These are phyloP conservation scores for Cercospora sp. DNA, from an alignment of 2,329 filamentous ascomycete genomes.

Conservation along the genomic window DNA sequence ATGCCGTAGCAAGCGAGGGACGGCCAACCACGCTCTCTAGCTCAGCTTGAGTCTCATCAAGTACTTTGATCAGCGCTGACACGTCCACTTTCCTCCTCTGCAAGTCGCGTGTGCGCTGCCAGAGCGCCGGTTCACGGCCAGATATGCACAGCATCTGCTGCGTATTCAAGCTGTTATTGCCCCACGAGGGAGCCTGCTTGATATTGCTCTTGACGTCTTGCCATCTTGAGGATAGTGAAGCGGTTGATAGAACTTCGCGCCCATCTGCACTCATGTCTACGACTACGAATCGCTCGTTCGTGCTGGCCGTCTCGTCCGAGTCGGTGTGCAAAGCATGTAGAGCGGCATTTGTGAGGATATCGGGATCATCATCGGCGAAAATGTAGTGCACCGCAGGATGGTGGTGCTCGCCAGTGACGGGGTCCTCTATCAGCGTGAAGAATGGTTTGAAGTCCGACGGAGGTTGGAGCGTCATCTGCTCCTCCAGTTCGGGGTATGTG, in stretches of 20 bases:
- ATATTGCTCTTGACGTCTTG: conserved; percentile 59
- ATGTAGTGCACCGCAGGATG: conserved; percentile 90
- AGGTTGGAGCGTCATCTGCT: conserved; percentile 24
- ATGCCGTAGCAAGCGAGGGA: neutral
- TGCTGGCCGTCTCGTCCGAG: conserved; percentile 5
- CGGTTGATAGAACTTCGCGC: conserved; percentile 63
- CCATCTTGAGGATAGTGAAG: conserved; percentile 74
- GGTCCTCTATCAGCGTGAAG: conserved; percentile 81
- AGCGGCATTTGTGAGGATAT: conserved; percentile 68
- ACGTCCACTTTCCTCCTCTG: conserved; percentile 40
- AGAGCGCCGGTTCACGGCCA: conserved; percentile 43
- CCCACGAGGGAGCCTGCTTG: conserved; percentile 63
- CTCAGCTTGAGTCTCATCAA: conserved; percentile 40
- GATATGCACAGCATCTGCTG: conserved; percentile 64
- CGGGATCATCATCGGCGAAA: conserved; percentile 87
- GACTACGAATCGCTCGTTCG: conserved; percentile 57
- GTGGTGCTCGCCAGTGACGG: conserved; percentile 68
- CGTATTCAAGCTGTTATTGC: conserved; percentile 48
- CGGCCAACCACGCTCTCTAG: conserved; percentile 39
- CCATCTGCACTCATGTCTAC: conserved; percentile 54
- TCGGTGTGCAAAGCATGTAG: conserved; percentile 52
- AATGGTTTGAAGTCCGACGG: conserved; percentile 68
- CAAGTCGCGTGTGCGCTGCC: conserved; percentile 35
- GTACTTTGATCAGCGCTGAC: conserved; percentile 40
- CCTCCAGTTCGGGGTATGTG: conserved; percentile 25